phyloP scores from a whole-genome alignment of 1,284 basidiomycete genomes.

The Testicularia cyperi region DNA sequence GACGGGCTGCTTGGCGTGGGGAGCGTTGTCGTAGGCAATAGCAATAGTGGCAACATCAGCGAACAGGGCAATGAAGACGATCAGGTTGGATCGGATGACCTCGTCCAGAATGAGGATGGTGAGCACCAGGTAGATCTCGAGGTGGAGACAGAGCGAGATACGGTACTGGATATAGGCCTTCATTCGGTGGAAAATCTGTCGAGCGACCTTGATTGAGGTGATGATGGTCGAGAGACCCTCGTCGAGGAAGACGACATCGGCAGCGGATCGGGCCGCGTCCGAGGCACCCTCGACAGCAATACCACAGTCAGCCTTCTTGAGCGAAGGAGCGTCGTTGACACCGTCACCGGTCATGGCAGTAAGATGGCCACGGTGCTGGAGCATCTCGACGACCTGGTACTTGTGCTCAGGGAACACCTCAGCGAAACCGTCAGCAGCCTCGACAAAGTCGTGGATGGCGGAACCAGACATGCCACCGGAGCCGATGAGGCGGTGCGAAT shows the following conservation, averaged over 20 bases:
- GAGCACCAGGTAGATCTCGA: slow-evolving; percentile 66
- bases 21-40: slow-evolving; percentile 66
- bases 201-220: slow-evolving; percentile 66
- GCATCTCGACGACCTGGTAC: slow-evolving; percentile 65
- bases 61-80: slow-evolving; percentile 67
- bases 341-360: slow-evolving; percentile 65
- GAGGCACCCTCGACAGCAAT: slow-evolving; percentile 65
- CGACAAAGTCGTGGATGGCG: slow-evolving; percentile 65
- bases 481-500: slow-evolving; percentile 66
- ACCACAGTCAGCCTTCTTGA: slow-evolving; percentile 64
- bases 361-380: slow-evolving; percentile 66
- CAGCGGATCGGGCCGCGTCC: slow-evolving; percentile 64
- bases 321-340: slow-evolving; percentile 63
- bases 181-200: slow-evolving; percentile 68
- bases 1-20: slow-evolving; percentile 64
- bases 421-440: slow-evolving; percentile 67
- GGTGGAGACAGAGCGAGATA: slow-evolving; percentile 64
- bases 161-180: slow-evolving; percentile 64
- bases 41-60: slow-evolving; percentile 65
- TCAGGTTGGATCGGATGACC: slow-evolving; percentile 66
- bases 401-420: slow-evolving; percentile 68
- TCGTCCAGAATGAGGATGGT: slow-evolving; percentile 66
- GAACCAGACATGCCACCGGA: slow-evolving; percentile 65
- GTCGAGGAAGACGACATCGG: slow-evolving; percentile 66
- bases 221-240: slow-evolving; percentile 64